Evolutionary conservation across 1,284 basidiomycete genomes (phyloP), one percentile per base, ranked within the genome.

Genomic region (Phlebopus sp.): DNA sequence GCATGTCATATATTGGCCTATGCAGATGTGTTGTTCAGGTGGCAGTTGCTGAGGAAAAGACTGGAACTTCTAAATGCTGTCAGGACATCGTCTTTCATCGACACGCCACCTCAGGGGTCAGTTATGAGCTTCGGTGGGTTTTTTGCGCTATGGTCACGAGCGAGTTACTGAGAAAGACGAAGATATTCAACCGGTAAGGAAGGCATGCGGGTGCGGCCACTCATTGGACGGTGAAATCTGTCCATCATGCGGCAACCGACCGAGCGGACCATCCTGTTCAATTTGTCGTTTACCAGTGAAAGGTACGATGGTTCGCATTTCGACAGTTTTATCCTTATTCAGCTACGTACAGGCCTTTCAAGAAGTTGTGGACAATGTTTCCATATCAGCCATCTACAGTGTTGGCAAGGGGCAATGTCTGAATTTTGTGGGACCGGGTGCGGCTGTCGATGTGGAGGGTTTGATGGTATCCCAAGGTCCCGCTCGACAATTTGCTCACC

Each of bases 271-370:
- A 0, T 65, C 69, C 1, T 92, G 90, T 60, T 78, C 84, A 0
- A 76, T 90, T 29, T 92, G 90, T 64, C 77, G 89, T 35, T 72
- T 91, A 15, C 86, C 89, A 4, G 81, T 90, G 49, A 87, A 82
- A 77, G 89, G 90, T 84, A 55, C 37, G 76, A 66, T 6, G 8
- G 13, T 13, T 18, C 15, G 21, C 15, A 42, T 36, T 13, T 43
- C n/a, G 3, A n/a, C 13, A 32, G 15, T 0, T 14, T 25, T 13
- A 19, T 1, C 14, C 6, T n/a, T 44, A 32, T 41, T 37, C 34
- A 51, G 19, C 14, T 18, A 27, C 42, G 14, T 25, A 0, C 52
- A 89, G 87, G 87, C 29, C 73, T 90, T n/a, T 83, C 87, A 2
- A 75, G 78, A 45, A 80, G 74, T 35, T 90, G 88, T 57, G 64